Conservation (phyloP, 73 alveolate genomes). For the Paramecium octaurelia region DNA sequence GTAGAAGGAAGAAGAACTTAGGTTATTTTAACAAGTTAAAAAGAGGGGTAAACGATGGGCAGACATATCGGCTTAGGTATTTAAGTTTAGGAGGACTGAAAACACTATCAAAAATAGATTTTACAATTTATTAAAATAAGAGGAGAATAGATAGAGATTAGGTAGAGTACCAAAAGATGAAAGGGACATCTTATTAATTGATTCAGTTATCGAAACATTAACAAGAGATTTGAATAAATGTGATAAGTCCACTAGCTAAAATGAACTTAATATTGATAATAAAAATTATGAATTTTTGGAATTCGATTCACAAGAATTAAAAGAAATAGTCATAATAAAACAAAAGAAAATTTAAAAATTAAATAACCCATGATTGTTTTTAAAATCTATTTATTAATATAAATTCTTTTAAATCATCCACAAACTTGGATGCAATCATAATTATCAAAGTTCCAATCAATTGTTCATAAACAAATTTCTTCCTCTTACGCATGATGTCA, state of each 20-base stretch:
- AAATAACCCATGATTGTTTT: neutral
- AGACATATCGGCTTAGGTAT: neutral
- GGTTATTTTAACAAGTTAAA: constrained; percentile 6
- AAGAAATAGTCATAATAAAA: constrained; percentile 1
- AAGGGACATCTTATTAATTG: neutral
- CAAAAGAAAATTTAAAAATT: constrained; percentile 6
- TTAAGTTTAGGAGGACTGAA: constrained; percentile 16
- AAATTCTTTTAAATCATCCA: neutral
- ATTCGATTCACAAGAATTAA: neutral
- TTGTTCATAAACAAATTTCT: neutral
- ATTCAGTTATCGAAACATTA: neutral
- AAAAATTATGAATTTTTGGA: neutral
- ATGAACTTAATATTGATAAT: neutral
- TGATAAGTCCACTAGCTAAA: neutral
- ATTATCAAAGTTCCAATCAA: neutral
- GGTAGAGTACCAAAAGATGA: constrained; percentile 25
- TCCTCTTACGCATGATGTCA: neutral
- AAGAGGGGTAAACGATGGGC: constrained; percentile 46
- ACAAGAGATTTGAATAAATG: neutral
- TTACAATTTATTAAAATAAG: constrained; percentile 8
- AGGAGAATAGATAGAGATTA: constrained; percentile 33
- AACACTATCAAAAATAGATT: constrained; percentile 38
- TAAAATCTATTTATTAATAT: neutral
- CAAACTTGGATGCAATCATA: neutral
- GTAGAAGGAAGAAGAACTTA: constrained; percentile 19